Percentiles rank a stretch among this genome's conserved stretches.
Conservation (phyloP, 345 rosid genomes). For the Eucalyptus virginea region DNA sequence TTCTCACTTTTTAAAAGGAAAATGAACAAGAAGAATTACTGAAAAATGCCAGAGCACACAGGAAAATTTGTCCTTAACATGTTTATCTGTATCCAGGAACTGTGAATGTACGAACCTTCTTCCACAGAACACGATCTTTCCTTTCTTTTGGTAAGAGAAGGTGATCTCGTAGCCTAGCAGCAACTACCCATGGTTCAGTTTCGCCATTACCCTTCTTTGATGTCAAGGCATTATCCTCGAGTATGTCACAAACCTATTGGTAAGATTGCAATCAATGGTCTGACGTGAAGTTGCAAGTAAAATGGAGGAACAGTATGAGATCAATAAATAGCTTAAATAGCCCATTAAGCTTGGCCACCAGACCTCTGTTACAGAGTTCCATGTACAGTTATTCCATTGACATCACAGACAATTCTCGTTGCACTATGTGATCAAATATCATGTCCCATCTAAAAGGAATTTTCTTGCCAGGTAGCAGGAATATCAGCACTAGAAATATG, state of each 20-base stretch:
- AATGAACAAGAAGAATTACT: not conserved
- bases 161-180: slow-evolving; percentile 77
- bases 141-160: slow-evolving; percentile 81
- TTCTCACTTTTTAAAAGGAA: not conserved
- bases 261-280: not conserved
- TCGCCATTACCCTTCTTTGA: slow-evolving; percentile 32
- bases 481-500: not conserved
- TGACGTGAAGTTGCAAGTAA: not conserved
- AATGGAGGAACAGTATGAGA: not conserved
- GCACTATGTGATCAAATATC: not conserved
- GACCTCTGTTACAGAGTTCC: not conserved
- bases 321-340: not conserved
- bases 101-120: slow-evolving; percentile 30
- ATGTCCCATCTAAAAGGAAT: not conserved
- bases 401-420: not conserved
- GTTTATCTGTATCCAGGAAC: not conserved
- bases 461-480: not conserved
- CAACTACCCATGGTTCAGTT: slow-evolving; percentile 77
- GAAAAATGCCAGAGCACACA: not conserved
- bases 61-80: not conserved
- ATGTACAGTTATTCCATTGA: not conserved
- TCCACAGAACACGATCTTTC: slow-evolving; percentile 72
- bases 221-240: slow-evolving; percentile 75
- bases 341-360: not conserved
- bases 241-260: slow-evolving; percentile 68